phyloP scores from a whole-genome alignment of 148 eudicot genomes.

The Persicaria tinctoria region DNA sequence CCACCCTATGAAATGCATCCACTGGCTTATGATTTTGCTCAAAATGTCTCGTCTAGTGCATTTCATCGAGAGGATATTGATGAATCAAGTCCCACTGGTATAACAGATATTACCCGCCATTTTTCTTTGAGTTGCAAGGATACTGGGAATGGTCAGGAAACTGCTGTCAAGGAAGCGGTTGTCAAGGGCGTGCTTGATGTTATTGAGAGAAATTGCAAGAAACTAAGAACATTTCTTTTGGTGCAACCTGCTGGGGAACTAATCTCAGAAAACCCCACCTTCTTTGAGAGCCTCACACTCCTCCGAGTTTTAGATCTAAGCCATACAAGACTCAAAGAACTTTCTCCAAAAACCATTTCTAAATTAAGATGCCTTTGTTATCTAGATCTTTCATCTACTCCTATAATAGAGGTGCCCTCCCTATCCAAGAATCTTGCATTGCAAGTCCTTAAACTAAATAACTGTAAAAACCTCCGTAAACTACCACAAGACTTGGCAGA shows the following conservation, averaged over 20 bases:
- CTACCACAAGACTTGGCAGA: background rate
- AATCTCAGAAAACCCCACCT: background rate
- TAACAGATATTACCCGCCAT: background rate
- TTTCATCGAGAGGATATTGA: background rate
- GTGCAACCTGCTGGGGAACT: background rate
- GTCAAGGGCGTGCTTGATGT: background rate
- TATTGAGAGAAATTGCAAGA: background rate
- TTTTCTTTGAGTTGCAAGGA: background rate
- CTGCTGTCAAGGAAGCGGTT: background rate
- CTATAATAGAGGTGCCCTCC: background rate
- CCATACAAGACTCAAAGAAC: background rate
- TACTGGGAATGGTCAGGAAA: background rate
- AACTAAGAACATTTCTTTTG: slow-evolving; percentile 1
- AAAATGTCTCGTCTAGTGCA: background rate
- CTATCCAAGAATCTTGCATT: background rate
- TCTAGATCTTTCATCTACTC: background rate
- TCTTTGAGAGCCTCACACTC: slow-evolving; percentile 1
- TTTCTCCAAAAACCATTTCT: background rate
- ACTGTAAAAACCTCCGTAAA: background rate
- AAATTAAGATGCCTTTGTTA: background rate
- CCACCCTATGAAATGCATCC: background rate
- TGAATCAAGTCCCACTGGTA: background rate
- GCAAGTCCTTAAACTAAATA: background rate
- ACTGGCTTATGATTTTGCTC: background rate
- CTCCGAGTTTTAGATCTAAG: background rate